Conservation (phyloP, 2,329 filamentous ascomycete genomes). For the Cladosporium sp. region DNA sequence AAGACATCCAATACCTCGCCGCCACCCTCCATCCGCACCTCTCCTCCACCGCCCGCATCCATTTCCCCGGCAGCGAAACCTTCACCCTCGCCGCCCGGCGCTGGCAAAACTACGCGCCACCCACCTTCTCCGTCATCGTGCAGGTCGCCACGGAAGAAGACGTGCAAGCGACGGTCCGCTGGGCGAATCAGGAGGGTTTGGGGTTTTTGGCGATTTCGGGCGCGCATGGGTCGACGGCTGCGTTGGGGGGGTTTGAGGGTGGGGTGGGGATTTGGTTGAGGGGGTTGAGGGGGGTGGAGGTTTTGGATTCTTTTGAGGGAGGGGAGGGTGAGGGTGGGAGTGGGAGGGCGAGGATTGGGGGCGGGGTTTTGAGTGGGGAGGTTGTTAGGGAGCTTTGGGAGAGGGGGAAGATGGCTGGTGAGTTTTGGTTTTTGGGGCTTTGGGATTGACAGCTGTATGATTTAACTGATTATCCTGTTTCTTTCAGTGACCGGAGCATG, state of each 20-base stretch:
- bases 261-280: too few species aligned
- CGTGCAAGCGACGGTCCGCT: constrained; percentile 4
- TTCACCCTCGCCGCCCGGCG: background rate
- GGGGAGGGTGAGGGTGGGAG: too few species aligned
- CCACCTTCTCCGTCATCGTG: constrained; percentile 11
- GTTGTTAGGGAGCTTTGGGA: constrained; percentile 13
- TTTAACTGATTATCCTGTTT: too few species aligned
- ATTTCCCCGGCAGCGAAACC: background rate
- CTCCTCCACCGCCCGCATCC: background rate
- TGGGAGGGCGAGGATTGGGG: too few species aligned
- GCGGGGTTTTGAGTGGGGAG: too few species aligned
- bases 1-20: too few species aligned
- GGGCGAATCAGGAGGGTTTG: background rate
- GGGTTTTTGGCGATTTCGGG: constrained; percentile 17
- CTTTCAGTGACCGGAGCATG: constrained; percentile 15
- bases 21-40: too few species aligned
- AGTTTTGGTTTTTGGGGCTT: background rate
- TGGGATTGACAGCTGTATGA: background rate
- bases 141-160: constrained; percentile 12
- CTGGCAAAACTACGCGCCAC: background rate
- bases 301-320: constrained; percentile 9
- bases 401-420: constrained; percentile 12
- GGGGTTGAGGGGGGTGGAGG: constrained; percentile 13
- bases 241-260: too few species aligned
- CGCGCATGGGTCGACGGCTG: constrained; percentile 12